These are phyloP conservation scores for Aspergillus conjunctus DNA, from an alignment of 495 filamentous ascomycete genomes.

Conservation along the genomic window DNA sequence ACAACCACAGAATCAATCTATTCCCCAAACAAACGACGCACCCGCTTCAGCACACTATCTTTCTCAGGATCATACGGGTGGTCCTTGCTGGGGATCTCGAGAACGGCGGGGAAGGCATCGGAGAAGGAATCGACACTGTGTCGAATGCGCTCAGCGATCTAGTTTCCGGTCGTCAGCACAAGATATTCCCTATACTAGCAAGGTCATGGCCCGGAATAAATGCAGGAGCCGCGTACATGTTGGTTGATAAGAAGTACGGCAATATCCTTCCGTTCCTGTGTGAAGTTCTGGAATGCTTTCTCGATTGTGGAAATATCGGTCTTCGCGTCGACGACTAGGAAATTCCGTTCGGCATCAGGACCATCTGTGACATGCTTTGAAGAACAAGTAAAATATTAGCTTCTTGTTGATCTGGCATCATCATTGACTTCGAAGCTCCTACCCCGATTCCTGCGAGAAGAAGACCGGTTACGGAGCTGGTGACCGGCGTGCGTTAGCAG, in stretches of 20 bases:
- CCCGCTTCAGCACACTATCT: slow-evolving; percentile 92
- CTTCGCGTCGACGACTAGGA: slow-evolving; percentile 92
- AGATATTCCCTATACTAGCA: background rate
- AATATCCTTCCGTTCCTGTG: slow-evolving; percentile 88
- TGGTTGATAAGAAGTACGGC: slow-evolving; percentile 97
- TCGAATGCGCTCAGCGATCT: slow-evolving; percentile 94
- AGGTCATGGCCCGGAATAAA: background rate
- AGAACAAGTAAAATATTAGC: slow-evolving; percentile 9
- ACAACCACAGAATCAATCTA: slow-evolving; percentile 40
- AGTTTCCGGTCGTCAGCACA: slow-evolving; percentile 14
- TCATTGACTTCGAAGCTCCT: slow-evolving; percentile 38
- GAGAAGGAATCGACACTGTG: slow-evolving; percentile 61
- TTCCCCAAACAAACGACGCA: slow-evolving; percentile 89
- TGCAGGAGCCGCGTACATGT: slow-evolving; percentile 64
- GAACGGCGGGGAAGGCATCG: slow-evolving; percentile 59
- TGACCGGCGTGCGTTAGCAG: slow-evolving; percentile 26
- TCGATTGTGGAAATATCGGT: slow-evolving; percentile 88
- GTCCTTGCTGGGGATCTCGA: slow-evolving; percentile 99
- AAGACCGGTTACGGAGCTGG: slow-evolving; percentile 93
- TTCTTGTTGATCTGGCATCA: background rate
- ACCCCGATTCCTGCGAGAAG: slow-evolving; percentile 94
- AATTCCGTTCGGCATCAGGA: slow-evolving; percentile 92
- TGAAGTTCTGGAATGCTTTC: slow-evolving; percentile 86
- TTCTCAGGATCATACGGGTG: slow-evolving; percentile 99
- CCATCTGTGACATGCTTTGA: slow-evolving; percentile 71